Percentiles rank a stretch among this genome's conserved stretches.
phyloP scores from a whole-genome alignment of 31 red algal genomes.

The Pterothamnion heteromorphum region DNA sequence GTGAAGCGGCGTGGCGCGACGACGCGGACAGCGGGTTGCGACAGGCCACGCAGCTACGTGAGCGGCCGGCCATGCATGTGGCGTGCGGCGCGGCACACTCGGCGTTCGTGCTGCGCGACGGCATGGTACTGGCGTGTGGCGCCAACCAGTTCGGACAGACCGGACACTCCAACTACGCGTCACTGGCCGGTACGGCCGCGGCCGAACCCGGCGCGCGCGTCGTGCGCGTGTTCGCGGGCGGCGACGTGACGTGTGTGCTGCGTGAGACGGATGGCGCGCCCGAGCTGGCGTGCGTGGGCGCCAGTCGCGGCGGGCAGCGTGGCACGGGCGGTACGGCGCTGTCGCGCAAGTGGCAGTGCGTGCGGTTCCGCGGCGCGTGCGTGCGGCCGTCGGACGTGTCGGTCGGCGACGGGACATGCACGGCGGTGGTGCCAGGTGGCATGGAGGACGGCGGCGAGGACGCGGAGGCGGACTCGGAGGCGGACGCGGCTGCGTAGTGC shows the following conservation, averaged over 20 bases:
- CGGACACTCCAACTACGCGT: constrained; percentile 72
- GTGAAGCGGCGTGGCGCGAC: constrained; percentile 51
- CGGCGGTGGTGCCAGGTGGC: constrained; percentile 48
- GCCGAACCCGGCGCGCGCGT: constrained; percentile 51
- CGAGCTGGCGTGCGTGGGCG: constrained; percentile 65
- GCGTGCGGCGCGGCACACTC: constrained; percentile 58
- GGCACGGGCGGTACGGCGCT: constrained; percentile 61
- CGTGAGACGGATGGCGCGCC: constrained; percentile 36
- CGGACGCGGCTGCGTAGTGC: no score
- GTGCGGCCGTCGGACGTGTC: constrained; percentile 44
- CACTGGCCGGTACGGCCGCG: constrained; percentile 57
- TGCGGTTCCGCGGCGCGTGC: constrained; percentile 5
- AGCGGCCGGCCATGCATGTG: constrained; percentile 30
- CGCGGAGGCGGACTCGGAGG: neutral
- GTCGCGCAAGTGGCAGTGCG: constrained; percentile 58
- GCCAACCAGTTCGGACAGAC: constrained; percentile 71
- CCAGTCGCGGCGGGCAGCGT: constrained; percentile 64
- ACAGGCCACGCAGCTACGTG: constrained; percentile 39
- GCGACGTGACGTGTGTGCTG: constrained; percentile 65
- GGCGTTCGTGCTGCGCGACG: constrained; percentile 63
- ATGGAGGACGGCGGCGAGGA: neutral
- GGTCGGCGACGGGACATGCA: constrained; percentile 22
- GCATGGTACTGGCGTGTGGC: constrained; percentile 66
- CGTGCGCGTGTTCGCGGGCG: constrained; percentile 48
- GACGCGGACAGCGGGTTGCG: constrained; percentile 45